Evolutionary conservation across 2,329 filamentous ascomycete genomes (phyloP).

Genomic region (Colletotrichum tanaceti): DNA sequence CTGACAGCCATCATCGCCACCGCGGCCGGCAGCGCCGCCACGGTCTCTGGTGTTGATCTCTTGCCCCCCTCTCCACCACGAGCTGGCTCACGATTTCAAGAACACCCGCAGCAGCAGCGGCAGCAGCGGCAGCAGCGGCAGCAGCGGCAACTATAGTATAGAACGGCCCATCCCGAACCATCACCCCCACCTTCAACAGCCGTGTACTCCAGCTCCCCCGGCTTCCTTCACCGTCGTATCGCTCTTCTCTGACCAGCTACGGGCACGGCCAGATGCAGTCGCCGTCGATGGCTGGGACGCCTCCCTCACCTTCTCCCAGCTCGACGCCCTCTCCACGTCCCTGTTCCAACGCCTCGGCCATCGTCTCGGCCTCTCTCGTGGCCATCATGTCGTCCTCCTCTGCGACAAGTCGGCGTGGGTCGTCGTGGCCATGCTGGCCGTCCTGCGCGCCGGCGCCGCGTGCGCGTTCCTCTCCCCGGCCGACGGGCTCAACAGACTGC

Average conservation of each 20-base stretch:
- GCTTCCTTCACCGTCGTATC: background rate
- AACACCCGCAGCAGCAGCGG: background rate
- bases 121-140: no score
- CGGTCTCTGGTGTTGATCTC: background rate
- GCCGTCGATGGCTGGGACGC: background rate
- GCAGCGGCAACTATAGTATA: no score
- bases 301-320: background rate
- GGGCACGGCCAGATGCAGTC: background rate
- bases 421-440: conserved; percentile 38
- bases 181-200: background rate
- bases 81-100: background rate
- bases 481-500: background rate
- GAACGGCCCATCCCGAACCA: background rate
- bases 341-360: background rate
- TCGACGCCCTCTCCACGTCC: background rate
- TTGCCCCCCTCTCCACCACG: background rate
- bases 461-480: conserved; percentile 18
- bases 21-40: background rate
- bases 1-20: background rate
- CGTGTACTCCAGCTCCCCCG: background rate
- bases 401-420: conserved; percentile 36
- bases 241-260: background rate
- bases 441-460: conserved; percentile 40
- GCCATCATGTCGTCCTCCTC: background rate
- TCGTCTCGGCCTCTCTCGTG: background rate